These are phyloP conservation scores for Martiniozyma asiatica DNA, from an alignment of 1,139 yeast species.

Conservation along the genomic window DNA sequence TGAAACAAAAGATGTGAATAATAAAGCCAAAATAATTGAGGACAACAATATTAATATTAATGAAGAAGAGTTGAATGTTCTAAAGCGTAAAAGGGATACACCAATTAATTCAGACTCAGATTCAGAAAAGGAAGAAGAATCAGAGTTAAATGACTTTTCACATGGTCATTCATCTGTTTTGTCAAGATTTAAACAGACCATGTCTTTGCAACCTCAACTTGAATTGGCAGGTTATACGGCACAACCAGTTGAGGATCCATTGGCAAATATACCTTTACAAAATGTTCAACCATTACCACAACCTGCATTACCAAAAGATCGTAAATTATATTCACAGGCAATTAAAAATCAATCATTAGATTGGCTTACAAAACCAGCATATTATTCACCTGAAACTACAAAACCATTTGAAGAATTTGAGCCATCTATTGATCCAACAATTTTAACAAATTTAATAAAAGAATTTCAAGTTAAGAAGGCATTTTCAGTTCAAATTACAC, in stretches of 20 bases:
- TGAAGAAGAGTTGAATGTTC: constrained; percentile 1
- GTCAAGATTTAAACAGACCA: constrained; percentile 29
- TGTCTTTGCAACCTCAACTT: constrained; percentile 17
- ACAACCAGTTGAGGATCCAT: constrained; percentile 8
- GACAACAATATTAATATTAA: background rate
- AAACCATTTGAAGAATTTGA: constrained; percentile 32
- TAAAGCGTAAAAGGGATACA: constrained; percentile 1
- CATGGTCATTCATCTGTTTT: constrained; percentile 26
- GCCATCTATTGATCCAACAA: constrained; percentile 25
- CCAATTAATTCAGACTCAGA: constrained; percentile 2
- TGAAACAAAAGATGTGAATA: too few species aligned
- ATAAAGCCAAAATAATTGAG: too few species aligned
- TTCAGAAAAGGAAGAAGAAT: constrained; percentile 10
- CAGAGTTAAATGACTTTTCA: constrained; percentile 2
- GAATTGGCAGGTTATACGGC: constrained; percentile 3
- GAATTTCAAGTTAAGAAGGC: constrained; percentile 40
- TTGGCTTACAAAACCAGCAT: constrained; percentile 61
- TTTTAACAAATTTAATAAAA: constrained; percentile 34
- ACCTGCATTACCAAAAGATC: constrained; percentile 51
- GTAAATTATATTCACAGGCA: constrained; percentile 26
- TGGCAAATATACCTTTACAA: constrained; percentile 23
- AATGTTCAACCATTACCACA: constrained; percentile 77
- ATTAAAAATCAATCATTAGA: constrained; percentile 33
- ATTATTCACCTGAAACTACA: constrained; percentile 33
- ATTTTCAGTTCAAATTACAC: constrained; percentile 69